Conservation (phyloP, 2,329 filamentous ascomycete species). For the Zymoseptoria crescenta region DNA sequence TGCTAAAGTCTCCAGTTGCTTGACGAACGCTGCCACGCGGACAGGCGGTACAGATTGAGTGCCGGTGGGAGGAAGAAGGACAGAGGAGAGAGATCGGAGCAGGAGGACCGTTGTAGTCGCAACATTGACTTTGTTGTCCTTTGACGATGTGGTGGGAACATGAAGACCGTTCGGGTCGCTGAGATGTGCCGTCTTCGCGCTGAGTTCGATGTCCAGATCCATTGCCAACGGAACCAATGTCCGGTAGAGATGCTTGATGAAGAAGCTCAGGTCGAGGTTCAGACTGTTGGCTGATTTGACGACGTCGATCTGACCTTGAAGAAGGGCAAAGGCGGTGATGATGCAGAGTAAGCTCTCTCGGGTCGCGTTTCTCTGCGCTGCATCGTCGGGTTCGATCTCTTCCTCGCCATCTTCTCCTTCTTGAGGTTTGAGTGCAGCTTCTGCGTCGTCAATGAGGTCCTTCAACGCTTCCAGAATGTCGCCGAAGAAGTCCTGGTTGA, state of each 20-base stretch:
- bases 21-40: constrained; percentile 83
- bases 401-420: constrained; percentile 39
- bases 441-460: constrained; percentile 74
- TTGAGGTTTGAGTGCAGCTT: constrained; percentile 38
- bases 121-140: constrained; percentile 69
- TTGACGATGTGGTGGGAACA: constrained; percentile 35
- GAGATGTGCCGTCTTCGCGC: constrained; percentile 63
- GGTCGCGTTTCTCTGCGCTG: constrained; percentile 58
- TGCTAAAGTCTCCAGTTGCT: constrained; percentile 74
- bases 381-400: constrained; percentile 38
- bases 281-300: constrained; percentile 73
- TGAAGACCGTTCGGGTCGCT: constrained; percentile 46
- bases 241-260: constrained; percentile 87
- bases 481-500: constrained; percentile 98
- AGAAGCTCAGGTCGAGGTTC: constrained; percentile 88
- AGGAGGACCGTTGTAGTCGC: constrained; percentile 91
- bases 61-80: constrained; percentile 68
- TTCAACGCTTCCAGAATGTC: constrained; percentile 91
- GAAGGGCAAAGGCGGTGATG: constrained; percentile 90
- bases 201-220: constrained; percentile 78
- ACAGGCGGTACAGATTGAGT: constrained; percentile 69
- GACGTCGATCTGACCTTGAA: constrained; percentile 79
- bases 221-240: constrained; percentile 70
- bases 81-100: constrained; percentile 72
- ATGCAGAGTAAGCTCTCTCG: constrained; percentile 89